A percentile compares a stretch with the other conserved stretches of the same genome.
Evolutionary conservation across 345 rosid genomes (phyloP).

Genomic region (Turnera subulata): DNA sequence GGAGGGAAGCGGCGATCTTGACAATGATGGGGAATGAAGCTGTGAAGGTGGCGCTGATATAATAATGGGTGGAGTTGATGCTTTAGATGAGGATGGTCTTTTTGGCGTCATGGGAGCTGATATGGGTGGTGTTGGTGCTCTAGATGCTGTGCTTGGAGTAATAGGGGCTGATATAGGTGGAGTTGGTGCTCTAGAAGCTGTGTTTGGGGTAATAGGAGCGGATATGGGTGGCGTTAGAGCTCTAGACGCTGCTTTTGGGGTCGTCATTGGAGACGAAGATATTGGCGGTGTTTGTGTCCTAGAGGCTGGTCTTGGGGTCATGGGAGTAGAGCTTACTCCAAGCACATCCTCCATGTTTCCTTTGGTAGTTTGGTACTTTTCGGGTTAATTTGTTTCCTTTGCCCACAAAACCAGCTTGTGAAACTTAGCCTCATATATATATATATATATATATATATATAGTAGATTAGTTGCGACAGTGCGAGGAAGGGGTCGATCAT

Average conservation of each 20-base stretch:
- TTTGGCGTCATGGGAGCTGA: conserved; percentile 44
- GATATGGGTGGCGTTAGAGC: neutral
- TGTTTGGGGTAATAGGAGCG: too few species aligned
- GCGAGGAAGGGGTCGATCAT: too few species aligned
- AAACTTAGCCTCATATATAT: neutral
- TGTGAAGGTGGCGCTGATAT: conserved; percentile 72
- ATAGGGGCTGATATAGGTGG: neutral
- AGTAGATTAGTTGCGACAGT: neutral
- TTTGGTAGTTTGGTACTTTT: neutral
- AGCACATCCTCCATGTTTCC: conserved; percentile 6
- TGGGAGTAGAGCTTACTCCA: neutral
- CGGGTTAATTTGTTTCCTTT: neutral
- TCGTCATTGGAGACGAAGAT: too few species aligned
- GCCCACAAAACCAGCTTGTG: neutral
- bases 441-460: neutral
- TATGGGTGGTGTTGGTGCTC: conserved; percentile 18
- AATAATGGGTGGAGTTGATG: conserved; percentile 35
- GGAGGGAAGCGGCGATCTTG: conserved; percentile 55
- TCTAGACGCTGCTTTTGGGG: too few species aligned
- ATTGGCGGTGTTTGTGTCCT: too few species aligned
- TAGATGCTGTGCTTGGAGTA: conserved; percentile 2
- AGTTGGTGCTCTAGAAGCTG: neutral
- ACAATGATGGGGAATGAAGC: conserved; percentile 60
- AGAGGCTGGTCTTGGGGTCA: too few species aligned
- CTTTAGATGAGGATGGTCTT: conserved; percentile 13